Conservation (phyloP, 2,329 filamentous ascomycete species). For the Fusarium sp. region DNA sequence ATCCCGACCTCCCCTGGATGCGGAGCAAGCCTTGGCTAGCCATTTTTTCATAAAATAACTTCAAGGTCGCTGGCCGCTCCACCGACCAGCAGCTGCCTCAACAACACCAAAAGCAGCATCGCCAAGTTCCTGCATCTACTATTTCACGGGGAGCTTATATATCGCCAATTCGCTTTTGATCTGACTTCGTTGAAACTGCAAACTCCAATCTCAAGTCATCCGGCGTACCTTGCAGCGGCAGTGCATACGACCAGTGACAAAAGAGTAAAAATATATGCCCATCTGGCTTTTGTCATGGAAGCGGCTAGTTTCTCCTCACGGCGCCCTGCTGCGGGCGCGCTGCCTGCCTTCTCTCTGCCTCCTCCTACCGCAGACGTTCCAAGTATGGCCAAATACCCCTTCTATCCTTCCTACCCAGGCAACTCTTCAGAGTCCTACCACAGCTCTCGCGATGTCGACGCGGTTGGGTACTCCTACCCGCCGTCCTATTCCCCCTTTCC, state of each 20-base stretch:
- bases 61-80: neutral
- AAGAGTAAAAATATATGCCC: neutral
- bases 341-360: conserved; percentile 52
- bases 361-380: conserved; percentile 52
- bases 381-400: conserved; percentile 49
- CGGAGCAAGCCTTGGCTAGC: neutral
- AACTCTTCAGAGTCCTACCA: conserved; percentile 40
- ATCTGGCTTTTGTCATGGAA: conserved; percentile 43
- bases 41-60: neutral
- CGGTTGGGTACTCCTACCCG: conserved; percentile 39
- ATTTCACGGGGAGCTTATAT: neutral
- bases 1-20: conserved; percentile 1
- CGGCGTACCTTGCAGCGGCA: neutral
- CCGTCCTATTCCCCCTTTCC: conserved; percentile 44
- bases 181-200: neutral
- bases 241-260: neutral
- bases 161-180: neutral
- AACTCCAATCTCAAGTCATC: neutral
- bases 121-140: neutral
- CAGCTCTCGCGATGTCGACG: conserved; percentile 39
- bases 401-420: conserved; percentile 37
- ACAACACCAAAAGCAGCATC: conserved; percentile 3
- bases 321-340: conserved; percentile 49
- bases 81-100: neutral
- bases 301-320: conserved; percentile 49